These are phyloP conservation scores for Cadophora sp. DNA, from an alignment of 2,329 filamentous ascomycete species.

Conservation along the genomic window DNA sequence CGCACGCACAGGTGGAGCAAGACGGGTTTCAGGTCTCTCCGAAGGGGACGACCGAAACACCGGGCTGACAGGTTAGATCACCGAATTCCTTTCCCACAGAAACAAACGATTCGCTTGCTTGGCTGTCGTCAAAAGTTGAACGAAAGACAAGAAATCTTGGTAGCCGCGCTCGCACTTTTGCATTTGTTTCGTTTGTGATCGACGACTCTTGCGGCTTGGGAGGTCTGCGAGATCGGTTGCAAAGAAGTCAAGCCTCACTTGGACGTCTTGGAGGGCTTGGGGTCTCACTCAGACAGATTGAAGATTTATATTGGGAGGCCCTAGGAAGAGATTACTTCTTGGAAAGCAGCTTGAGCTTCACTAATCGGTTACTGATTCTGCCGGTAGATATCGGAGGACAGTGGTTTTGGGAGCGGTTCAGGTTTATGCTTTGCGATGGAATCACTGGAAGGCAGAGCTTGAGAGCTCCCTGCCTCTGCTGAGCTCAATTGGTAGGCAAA, in stretches of 20 bases:
- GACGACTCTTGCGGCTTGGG: not conserved
- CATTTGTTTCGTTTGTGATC: constrained; percentile 20
- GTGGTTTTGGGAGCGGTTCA: not conserved
- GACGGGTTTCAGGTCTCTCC: not conserved
- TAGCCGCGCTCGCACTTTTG: not conserved
- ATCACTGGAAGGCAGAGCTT: not conserved
- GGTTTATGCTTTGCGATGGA: not conserved
- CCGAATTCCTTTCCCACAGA: not conserved
- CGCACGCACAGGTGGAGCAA: constrained; percentile 5
- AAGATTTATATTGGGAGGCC: constrained; percentile 3
- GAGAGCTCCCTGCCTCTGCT: not conserved
- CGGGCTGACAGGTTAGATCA: not conserved
- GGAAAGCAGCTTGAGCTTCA: not conserved
- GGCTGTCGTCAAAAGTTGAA: constrained; percentile 10
- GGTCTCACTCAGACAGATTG: constrained; percentile 9
- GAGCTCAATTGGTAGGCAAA: not conserved
- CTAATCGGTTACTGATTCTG: not conserved
- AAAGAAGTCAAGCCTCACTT: constrained; percentile 12
- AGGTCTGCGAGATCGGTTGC: not conserved
- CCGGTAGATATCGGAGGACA: not conserved
- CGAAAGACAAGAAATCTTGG: not conserved
- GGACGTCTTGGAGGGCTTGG: constrained; percentile 12
- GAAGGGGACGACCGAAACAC: not conserved
- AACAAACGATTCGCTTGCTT: constrained; percentile 8
- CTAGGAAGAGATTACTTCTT: not conserved